Conservation (phyloP, 148 eudicot genomes). For the Fallopia convolvulus region DNA sequence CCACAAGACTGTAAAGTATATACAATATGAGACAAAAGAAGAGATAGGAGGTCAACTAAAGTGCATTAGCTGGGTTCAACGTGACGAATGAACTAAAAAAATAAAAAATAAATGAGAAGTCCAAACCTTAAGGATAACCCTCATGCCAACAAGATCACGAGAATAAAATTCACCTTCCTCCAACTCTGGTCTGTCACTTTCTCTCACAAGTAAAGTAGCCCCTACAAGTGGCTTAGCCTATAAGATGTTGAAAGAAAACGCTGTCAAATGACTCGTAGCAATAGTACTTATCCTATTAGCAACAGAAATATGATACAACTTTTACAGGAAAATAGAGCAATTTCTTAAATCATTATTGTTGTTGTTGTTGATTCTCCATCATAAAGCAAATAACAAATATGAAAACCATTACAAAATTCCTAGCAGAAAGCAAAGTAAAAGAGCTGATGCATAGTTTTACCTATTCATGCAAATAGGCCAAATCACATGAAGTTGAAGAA, state of each 20-base stretch:
- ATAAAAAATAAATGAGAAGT: neutral
- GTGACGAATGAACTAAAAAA: neutral
- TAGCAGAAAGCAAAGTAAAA: neutral
- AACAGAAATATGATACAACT: neutral
- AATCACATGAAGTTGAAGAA: neutral
- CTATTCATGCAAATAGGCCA: neutral
- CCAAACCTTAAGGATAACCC: constrained; percentile 76
- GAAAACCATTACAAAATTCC: neutral
- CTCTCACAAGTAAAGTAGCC: constrained; percentile 58
- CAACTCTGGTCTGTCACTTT: constrained; percentile 68
- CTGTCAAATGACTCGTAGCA: neutral
- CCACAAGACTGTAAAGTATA: neutral
- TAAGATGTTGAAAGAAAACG: constrained; percentile 10
- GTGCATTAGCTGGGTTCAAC: neutral
- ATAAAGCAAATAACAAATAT: neutral
- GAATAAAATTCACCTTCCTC: constrained; percentile 89
- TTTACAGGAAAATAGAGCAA: neutral
- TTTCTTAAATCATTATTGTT: neutral
- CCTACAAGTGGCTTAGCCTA: constrained; percentile 89
- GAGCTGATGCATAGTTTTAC: neutral
- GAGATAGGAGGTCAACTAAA: neutral
- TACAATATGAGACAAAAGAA: neutral
- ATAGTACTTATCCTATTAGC: neutral
- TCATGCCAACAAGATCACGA: constrained; percentile 89
- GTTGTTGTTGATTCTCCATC: no score